Conservation (phyloP, 176 grass and related monocot genomes). For the Poa pratensis region DNA sequence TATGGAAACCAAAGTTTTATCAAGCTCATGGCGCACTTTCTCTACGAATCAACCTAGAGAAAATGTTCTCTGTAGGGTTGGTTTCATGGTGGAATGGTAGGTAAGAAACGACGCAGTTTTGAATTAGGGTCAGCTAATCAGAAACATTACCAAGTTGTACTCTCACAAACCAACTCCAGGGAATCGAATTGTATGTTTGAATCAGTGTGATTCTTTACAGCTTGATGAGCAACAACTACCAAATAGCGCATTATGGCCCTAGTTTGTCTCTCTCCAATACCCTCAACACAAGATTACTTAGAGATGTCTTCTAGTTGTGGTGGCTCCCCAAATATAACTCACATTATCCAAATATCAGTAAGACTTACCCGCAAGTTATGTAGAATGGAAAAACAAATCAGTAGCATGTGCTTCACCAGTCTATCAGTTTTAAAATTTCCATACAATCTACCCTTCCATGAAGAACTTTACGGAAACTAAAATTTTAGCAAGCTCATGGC, state of each 20-base stretch:
- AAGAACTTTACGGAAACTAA: not conserved
- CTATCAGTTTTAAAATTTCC: not conserved
- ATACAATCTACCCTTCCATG: not conserved
- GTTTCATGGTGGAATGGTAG: constrained; percentile 9
- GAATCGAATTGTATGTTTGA: not conserved
- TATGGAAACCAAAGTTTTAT: not conserved
- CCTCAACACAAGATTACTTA: not conserved
- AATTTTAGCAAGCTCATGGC: not conserved
- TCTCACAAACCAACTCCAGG: not conserved
- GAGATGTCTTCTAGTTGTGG: not conserved
- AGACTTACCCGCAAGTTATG: constrained; percentile 11
- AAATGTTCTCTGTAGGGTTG: not conserved
- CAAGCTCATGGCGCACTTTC: not conserved
- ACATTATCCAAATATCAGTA: not conserved
- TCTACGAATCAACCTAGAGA: not conserved
- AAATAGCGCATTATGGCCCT: not conserved
- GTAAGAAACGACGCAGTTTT: not conserved
- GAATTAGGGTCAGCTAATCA: constrained; percentile 6
- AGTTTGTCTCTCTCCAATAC: constrained; percentile 1
- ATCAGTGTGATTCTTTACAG: constrained; percentile 5
- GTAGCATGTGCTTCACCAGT: not conserved
- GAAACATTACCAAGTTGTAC: constrained; percentile 13
- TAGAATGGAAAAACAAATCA: not conserved
- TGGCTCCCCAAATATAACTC: not conserved
- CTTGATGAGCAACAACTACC: constrained; percentile 2